These are phyloP conservation scores for Magnaporthales sp. DNA, from an alignment of 2,329 filamentous ascomycete species.

Conservation along the genomic window DNA sequence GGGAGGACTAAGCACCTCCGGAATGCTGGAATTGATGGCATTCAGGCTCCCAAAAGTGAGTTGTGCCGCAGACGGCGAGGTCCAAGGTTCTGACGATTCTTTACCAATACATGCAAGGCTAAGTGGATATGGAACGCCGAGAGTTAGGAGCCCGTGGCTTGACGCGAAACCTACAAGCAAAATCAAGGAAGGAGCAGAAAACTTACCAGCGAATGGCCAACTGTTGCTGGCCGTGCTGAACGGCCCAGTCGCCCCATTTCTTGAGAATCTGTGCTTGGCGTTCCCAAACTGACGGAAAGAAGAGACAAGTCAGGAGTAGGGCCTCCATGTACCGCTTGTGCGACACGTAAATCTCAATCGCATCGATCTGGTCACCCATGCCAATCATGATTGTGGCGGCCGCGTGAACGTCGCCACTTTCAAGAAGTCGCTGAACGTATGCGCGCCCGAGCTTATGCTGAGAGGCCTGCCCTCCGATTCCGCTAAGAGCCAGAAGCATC, in stretches of 20 bases:
- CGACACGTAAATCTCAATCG: slow-evolving; percentile 92
- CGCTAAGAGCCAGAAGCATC: slow-evolving; percentile 90
- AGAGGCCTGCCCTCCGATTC: slow-evolving; percentile 68
- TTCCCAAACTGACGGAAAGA: slow-evolving; percentile 82
- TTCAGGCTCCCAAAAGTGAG: slow-evolving; percentile 41
- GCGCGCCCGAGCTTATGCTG: slow-evolving; percentile 86
- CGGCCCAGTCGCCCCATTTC: slow-evolving; percentile 91
- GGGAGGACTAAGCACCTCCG: slow-evolving; percentile 58
- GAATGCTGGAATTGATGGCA: slow-evolving; percentile 40
- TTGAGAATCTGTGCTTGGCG: slow-evolving; percentile 79
- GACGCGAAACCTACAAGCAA: not conserved
- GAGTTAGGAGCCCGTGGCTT: not conserved
- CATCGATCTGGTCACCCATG: slow-evolving; percentile 86
- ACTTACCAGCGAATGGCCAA: slow-evolving; percentile 73
- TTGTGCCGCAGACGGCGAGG: slow-evolving; percentile 67
- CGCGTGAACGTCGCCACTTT: slow-evolving; percentile 83
- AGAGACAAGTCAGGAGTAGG: slow-evolving; percentile 74
- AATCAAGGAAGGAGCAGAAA: not conserved
- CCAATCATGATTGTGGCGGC: slow-evolving; percentile 89
- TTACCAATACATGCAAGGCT: slow-evolving; percentile 82
- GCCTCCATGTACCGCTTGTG: slow-evolving; percentile 91
- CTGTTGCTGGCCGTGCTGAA: slow-evolving; percentile 79
- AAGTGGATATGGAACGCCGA: not conserved
- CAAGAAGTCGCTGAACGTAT: slow-evolving; percentile 82
- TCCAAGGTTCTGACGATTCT: slow-evolving; percentile 80